These are phyloP conservation scores for Salix purpurea DNA, from an alignment of 345 rosid species.

Conservation along the genomic window DNA sequence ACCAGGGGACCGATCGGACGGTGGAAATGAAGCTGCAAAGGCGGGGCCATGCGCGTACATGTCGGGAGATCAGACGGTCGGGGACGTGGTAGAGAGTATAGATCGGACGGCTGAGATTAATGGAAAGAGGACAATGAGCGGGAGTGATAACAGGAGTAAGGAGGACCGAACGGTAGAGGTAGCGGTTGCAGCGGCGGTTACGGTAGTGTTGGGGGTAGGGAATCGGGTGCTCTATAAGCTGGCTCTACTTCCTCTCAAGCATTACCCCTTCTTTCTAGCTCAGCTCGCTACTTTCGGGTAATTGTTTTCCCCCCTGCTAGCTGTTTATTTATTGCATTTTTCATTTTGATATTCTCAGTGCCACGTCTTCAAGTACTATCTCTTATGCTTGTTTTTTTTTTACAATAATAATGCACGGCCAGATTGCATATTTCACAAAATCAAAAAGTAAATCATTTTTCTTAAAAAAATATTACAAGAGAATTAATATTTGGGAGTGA, in stretches of 20 bases:
- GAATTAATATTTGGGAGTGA: background rate
- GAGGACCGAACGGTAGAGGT: conserved; percentile 42
- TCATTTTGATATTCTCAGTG: background rate
- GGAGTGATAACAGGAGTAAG: conserved; percentile 8
- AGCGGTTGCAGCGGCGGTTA: conserved; percentile 59
- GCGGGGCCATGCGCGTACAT: conserved; percentile 38
- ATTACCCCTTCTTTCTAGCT: conserved; percentile 90
- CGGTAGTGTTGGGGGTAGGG: conserved; percentile 80
- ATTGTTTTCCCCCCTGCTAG: background rate
- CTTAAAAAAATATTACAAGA: background rate
- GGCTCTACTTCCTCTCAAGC: conserved; percentile 83
- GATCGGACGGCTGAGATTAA: conserved; percentile 29
- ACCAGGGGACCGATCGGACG: conserved; percentile 39
- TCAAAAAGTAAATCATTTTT: background rate
- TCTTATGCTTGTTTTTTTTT: no score
- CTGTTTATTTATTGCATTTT: background rate
- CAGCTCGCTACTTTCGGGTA: conserved; percentile 97
- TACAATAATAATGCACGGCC: background rate
- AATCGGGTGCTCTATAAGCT: conserved; percentile 81
- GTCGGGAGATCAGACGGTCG: conserved; percentile 31
- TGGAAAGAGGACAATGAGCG: background rate
- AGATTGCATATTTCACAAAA: background rate
- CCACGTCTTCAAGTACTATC: background rate
- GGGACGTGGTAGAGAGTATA: conserved; percentile 5
- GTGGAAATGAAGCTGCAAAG: conserved; percentile 25